These are phyloP conservation scores for Fusarium secorum DNA, from an alignment of 2,329 filamentous ascomycete species.

Conservation along the genomic window DNA sequence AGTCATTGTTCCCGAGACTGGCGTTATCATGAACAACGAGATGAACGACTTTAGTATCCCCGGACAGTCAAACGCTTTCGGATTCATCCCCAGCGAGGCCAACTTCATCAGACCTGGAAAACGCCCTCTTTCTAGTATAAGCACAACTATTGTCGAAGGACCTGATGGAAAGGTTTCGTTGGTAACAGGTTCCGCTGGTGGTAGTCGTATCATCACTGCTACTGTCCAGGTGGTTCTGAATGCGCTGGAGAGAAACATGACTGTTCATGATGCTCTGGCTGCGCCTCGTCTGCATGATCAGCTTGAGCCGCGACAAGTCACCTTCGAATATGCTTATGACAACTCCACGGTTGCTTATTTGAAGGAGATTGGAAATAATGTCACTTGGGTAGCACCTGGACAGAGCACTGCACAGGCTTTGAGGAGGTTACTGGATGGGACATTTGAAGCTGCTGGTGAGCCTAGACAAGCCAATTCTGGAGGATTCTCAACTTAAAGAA, in stretches of 20 bases:
- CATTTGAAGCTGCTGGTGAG: slow-evolving; percentile 83
- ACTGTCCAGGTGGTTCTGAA: slow-evolving; percentile 81
- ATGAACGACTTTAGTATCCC: slow-evolving; percentile 82
- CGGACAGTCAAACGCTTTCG: slow-evolving; percentile 74
- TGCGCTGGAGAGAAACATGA: slow-evolving; percentile 73
- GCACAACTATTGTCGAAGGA: slow-evolving; percentile 78
- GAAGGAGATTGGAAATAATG: slow-evolving; percentile 73
- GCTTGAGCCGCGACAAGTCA: slow-evolving; percentile 72
- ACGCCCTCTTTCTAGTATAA: slow-evolving; percentile 79
- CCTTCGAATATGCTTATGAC: slow-evolving; percentile 77
- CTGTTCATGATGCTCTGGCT: slow-evolving; percentile 68
- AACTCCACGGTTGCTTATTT: slow-evolving; percentile 74
- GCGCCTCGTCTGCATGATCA: slow-evolving; percentile 83
- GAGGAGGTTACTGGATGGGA: slow-evolving; percentile 66
- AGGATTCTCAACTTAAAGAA: slow-evolving; percentile 56
- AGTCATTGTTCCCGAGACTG: slow-evolving; percentile 81
- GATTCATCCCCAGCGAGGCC: slow-evolving; percentile 75
- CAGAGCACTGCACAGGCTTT: slow-evolving; percentile 78
- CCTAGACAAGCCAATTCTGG: slow-evolving; percentile 80
- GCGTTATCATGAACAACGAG: slow-evolving; percentile 74
- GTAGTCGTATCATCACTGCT: slow-evolving; percentile 83
- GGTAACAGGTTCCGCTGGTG: slow-evolving; percentile 79
- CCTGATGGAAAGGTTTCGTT: slow-evolving; percentile 74
- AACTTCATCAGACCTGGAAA: slow-evolving; percentile 83
- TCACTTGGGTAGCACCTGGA: slow-evolving; percentile 73